phyloP scores from a whole-genome alignment of 2,329 filamentous ascomycete genomes.

The Exophiala sp. region DNA sequence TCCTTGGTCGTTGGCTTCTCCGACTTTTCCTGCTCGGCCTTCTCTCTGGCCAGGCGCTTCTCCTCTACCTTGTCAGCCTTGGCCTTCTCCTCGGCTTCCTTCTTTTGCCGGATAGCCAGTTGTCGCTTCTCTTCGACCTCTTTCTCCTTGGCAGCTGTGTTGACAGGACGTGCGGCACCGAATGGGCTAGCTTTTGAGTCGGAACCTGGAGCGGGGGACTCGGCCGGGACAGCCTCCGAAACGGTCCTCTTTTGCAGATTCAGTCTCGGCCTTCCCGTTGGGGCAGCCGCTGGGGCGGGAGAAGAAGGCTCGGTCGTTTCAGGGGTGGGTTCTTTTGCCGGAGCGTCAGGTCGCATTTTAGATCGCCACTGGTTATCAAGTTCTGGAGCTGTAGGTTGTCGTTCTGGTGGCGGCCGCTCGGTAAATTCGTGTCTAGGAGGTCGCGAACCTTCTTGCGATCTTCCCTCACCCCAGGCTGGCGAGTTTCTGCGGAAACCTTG shows the following conservation, averaged over 20 bases:
- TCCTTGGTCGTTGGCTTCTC: slow-evolving; percentile 37
- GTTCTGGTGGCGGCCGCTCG: slow-evolving; percentile 64
- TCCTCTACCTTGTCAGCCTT: slow-evolving; percentile 69
- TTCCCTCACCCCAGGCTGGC: slow-evolving; percentile 69
- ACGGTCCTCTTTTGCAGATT: slow-evolving; percentile 91
- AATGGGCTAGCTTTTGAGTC: slow-evolving; percentile 90
- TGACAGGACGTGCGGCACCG: slow-evolving; percentile 87
- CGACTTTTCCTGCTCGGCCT: slow-evolving; percentile 54
- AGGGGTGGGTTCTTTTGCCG: slow-evolving; percentile 59
- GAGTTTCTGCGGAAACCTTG: slow-evolving; percentile 63
- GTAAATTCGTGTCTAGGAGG: slow-evolving; percentile 75
- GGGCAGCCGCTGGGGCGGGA: slow-evolving; percentile 60
- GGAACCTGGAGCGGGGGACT: slow-evolving; percentile 43
- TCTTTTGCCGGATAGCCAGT: slow-evolving; percentile 72
- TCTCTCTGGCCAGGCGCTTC: slow-evolving; percentile 62
- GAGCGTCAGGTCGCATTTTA: slow-evolving; percentile 80
- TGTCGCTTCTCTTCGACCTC: slow-evolving; percentile 86
- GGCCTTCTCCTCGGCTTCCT: slow-evolving; percentile 79
- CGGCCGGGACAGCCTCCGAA: slow-evolving; percentile 61
- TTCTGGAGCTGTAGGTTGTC: slow-evolving; percentile 80
- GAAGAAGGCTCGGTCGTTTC: slow-evolving; percentile 74
- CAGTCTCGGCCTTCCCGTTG: slow-evolving; percentile 70
- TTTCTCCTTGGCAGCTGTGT: slow-evolving; percentile 83
- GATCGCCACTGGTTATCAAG: slow-evolving; percentile 90
- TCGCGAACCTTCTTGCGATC: slow-evolving; percentile 70